Percentiles rank a stretch among this genome's conserved stretches.
These are phyloP conservation scores for Cadophora gregata DNA, from an alignment of 2,329 filamentous ascomycete genomes.

Conservation along the genomic window DNA sequence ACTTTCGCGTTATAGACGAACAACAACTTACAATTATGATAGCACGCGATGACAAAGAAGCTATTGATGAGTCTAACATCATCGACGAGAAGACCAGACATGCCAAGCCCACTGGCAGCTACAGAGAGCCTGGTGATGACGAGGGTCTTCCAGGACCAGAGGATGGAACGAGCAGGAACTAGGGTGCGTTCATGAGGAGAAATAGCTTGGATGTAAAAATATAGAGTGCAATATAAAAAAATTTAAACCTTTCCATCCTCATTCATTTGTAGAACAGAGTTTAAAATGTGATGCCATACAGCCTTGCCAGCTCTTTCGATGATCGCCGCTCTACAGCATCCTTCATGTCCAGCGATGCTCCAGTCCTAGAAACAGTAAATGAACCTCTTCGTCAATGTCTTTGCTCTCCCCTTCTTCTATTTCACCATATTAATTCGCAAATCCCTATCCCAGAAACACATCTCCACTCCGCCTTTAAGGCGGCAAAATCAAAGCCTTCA, in stretches of 20 bases:
- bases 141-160: constrained; percentile 36
- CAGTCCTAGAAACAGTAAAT: background rate
- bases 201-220: background rate
- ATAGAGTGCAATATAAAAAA: background rate
- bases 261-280: background rate
- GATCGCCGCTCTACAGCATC: background rate
- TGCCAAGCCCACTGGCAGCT: constrained; percentile 39
- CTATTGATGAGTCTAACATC: constrained; percentile 44
- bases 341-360: background rate
- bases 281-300: background rate
- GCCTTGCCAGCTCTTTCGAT: background rate
- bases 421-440: background rate
- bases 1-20: background rate
- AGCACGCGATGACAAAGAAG: constrained; percentile 45
- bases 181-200: background rate
- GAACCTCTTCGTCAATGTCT: background rate
- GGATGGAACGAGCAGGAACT: constrained; percentile 30
- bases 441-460: background rate
- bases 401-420: background rate
- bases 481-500: background rate
- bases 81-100: constrained; percentile 40
- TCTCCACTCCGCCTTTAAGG: background rate
- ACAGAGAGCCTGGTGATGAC: constrained; percentile 41
- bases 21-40: background rate
- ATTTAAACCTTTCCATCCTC: background rate